Percentiles rank a stretch among this genome's conserved stretches.
These are phyloP conservation scores for Leptosphaerulina australis DNA, from an alignment of 2,329 filamentous ascomycete species.

Conservation along the genomic window DNA sequence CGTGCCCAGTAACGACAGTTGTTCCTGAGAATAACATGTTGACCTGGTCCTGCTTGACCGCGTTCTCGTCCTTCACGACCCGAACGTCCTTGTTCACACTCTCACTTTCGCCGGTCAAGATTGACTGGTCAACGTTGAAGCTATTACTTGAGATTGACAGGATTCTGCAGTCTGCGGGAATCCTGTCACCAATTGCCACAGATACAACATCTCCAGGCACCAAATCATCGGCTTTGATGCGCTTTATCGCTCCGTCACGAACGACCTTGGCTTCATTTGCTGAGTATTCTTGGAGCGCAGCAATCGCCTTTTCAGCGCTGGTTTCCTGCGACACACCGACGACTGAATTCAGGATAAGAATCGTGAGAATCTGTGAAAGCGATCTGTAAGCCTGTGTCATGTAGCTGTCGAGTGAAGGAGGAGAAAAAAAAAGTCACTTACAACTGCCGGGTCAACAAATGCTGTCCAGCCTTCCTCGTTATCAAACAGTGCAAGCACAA, in stretches of 20 bases:
- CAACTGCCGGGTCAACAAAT: slow-evolving; percentile 94
- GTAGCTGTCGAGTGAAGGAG: no score
- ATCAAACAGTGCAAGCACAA: slow-evolving; percentile 90
- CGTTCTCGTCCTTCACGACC: slow-evolving; percentile 74
- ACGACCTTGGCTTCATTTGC: slow-evolving; percentile 96
- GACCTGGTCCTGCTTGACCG: slow-evolving; percentile 95
- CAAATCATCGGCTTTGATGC: slow-evolving; percentile 93
- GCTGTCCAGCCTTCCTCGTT: slow-evolving; percentile 93
- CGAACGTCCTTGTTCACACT: slow-evolving; percentile 85
- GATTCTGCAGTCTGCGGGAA: slow-evolving; percentile 92
- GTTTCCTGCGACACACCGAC: slow-evolving; percentile 98
- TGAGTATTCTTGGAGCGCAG: slow-evolving; percentile 97
- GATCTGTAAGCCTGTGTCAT: slow-evolving; percentile 20
- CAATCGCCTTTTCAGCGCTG: slow-evolving; percentile 97
- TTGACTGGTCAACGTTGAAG: slow-evolving; percentile 95
- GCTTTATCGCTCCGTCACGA: slow-evolving; percentile 78
- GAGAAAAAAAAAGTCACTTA: slow-evolving; percentile 63
- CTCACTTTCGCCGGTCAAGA: slow-evolving; percentile 96
- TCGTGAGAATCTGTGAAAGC: slow-evolving; percentile 81
- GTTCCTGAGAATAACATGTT: slow-evolving; percentile 99
- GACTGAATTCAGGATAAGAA: slow-evolving; percentile 93
- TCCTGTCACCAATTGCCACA: slow-evolving; percentile 86
- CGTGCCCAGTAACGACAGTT: slow-evolving; percentile 92
- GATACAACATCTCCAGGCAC: slow-evolving; percentile 93
- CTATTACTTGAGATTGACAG: slow-evolving; percentile 94